Evolutionary conservation across 768 basidiomycete species (phyloP).

Genomic region (Galerina sulciceps): DNA sequence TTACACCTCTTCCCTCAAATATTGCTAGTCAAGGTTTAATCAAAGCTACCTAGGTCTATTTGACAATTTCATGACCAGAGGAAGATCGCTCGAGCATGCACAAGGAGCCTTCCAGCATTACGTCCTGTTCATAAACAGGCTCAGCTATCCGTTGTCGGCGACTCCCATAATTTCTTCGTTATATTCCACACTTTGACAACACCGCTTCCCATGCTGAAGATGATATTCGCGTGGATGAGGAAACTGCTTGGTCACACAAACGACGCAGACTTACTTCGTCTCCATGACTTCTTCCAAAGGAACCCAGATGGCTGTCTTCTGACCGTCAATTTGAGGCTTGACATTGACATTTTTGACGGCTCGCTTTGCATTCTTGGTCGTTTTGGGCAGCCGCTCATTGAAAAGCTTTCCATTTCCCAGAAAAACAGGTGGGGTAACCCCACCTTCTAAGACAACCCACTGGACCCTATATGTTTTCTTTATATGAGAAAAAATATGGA

Average conservation of each 20-base stretch:
- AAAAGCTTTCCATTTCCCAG: constrained; percentile 5
- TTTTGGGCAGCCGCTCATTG: constrained; percentile 19
- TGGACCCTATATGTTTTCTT: constrained; percentile 81
- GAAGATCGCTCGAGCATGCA: too few species aligned
- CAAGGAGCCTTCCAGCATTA: too few species aligned
- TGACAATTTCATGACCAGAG: too few species aligned
- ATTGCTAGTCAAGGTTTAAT: too few species aligned
- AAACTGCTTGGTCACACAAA: constrained; percentile 12
- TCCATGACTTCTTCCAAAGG: constrained; percentile 54
- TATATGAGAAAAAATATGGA: constrained; percentile 91
- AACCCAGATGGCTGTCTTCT: constrained; percentile 51
- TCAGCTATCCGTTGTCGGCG: background rate
- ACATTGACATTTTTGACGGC: constrained; percentile 8
- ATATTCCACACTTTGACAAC: constrained; percentile 76
- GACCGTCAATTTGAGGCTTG: constrained; percentile 8
- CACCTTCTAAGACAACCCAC: constrained; percentile 72
- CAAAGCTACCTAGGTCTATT: too few species aligned
- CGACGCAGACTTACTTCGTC: constrained; percentile 57
- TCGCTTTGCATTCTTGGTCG: constrained; percentile 15
- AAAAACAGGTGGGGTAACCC: constrained; percentile 44
- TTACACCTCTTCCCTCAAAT: too few species aligned
- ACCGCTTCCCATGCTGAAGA: constrained; percentile 70
- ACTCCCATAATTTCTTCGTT: constrained; percentile 53
- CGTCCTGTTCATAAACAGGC: background rate
- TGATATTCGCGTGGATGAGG: constrained; percentile 11